These are phyloP conservation scores for Blastomyces percursus DNA, from an alignment of 2,329 filamentous ascomycete genomes.

Conservation along the genomic window DNA sequence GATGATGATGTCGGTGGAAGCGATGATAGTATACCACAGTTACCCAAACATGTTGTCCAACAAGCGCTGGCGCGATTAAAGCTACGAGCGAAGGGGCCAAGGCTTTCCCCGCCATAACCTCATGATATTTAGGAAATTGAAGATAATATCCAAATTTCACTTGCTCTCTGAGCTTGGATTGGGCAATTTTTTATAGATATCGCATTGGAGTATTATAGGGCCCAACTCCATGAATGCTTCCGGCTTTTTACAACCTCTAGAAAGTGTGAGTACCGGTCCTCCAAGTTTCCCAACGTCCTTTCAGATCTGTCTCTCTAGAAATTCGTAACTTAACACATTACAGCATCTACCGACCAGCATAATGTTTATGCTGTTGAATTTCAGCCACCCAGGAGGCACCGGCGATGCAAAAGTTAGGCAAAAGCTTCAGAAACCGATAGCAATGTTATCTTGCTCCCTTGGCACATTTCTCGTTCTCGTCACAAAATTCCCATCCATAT, in stretches of 20 bases:
- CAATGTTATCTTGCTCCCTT: not conserved
- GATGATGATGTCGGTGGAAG: constrained; percentile 10
- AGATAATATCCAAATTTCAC: not conserved
- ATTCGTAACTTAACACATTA: not conserved
- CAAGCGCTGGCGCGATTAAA: constrained; percentile 33
- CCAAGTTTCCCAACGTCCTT: not conserved
- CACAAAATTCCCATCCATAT: not conserved
- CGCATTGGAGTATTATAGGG: not conserved
- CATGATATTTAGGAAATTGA: not conserved
- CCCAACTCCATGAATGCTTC: not conserved
- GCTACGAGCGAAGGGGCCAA: constrained; percentile 17
- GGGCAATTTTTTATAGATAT: not conserved
- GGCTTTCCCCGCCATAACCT: not conserved
- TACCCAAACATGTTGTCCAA: constrained; percentile 35
- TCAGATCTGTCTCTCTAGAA: not conserved
- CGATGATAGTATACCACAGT: constrained; percentile 32
- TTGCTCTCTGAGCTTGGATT: not conserved
- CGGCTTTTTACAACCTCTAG: not conserved
- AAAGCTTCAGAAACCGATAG: not conserved
- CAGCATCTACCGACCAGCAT: not conserved
- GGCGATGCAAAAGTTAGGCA: not conserved
- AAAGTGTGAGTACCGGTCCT: not conserved
- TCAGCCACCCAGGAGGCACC: not conserved
- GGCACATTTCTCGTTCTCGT: not conserved
- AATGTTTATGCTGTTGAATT: not conserved